Conservation (phyloP, 371 early-diverging fungal genomes). For the Capillidium rhysosporum region DNA sequence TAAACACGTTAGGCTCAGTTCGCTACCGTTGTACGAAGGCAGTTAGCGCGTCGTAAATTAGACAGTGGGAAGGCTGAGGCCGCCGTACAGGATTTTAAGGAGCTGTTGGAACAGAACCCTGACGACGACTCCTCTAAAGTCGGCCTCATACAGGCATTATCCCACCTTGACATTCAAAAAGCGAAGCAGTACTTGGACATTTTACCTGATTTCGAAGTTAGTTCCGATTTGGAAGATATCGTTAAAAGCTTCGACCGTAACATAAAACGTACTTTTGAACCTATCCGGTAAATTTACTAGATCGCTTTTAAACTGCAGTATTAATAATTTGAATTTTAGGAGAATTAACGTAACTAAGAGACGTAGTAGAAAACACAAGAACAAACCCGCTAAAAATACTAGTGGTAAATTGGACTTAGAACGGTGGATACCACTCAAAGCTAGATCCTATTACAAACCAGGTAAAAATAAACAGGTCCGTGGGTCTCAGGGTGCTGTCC, state of each 20-base stretch:
- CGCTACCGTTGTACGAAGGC: neutral
- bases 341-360: neutral
- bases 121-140: neutral
- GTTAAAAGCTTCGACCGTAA: neutral
- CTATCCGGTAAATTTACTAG: neutral
- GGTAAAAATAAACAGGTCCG: neutral
- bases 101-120: neutral
- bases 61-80: neutral
- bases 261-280: no score
- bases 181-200: constrained; percentile 3
- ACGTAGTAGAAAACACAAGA: neutral
- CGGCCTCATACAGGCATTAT: constrained; percentile 2
- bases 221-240: neutral
- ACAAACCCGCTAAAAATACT: neutral
- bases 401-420: constrained; percentile 2
- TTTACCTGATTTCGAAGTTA: neutral
- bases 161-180: neutral
- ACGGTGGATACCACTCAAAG: constrained; percentile 5
- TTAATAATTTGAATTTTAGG: neutral
- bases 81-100: neutral
- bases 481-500: constrained; percentile 1
- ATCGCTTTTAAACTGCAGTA: neutral
- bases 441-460: neutral
- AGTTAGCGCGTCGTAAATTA: neutral
- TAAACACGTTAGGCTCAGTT: neutral